phyloP scores from a whole-genome alignment of 2,329 filamentous ascomycete species.

The Apiospora hydei region DNA sequence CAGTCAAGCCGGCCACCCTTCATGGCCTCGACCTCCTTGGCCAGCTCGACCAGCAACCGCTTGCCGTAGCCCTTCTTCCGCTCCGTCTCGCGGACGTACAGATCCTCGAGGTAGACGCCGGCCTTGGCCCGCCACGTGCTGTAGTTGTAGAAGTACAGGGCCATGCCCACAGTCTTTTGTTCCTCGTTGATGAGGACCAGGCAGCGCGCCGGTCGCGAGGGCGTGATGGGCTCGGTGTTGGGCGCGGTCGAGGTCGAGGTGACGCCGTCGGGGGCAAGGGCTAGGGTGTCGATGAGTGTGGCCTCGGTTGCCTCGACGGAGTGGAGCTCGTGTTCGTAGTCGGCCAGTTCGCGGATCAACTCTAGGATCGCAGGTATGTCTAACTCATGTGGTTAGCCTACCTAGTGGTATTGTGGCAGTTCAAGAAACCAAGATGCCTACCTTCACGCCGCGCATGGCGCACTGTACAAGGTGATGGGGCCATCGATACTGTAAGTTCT shows the following conservation, averaged over 20 bases:
- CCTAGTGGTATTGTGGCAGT: not conserved
- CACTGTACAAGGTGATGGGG: conserved; percentile 45
- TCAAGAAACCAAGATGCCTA: conserved; percentile 37
- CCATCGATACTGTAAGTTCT: not conserved
- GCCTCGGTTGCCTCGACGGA: conserved; percentile 81
- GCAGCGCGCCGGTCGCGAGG: conserved; percentile 74
- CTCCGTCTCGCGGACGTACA: conserved; percentile 78
- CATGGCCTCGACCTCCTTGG: conserved; percentile 78
- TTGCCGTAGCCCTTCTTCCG: conserved; percentile 83
- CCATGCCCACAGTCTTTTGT: conserved; percentile 72
- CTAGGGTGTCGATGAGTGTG: conserved; percentile 76
- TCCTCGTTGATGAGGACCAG: conserved; percentile 67
- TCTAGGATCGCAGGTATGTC: conserved; percentile 83
- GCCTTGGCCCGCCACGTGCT: conserved; percentile 89
- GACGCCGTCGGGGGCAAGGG: conserved; percentile 67
- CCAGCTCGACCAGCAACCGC: conserved; percentile 75
- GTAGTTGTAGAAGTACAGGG: conserved; percentile 95
- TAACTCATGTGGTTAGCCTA: conserved; percentile 44
- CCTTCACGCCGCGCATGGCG: conserved; percentile 68
- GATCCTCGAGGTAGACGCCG: conserved; percentile 91
- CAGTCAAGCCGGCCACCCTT: conserved; percentile 83
- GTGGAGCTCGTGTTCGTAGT: conserved; percentile 81
- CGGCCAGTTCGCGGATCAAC: conserved; percentile 84
- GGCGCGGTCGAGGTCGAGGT: conserved; percentile 44
- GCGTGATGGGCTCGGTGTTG: conserved; percentile 61